Conservation (phyloP, 192 early-diverging fungal genomes). For the Paraglomus brasilianum region DNA sequence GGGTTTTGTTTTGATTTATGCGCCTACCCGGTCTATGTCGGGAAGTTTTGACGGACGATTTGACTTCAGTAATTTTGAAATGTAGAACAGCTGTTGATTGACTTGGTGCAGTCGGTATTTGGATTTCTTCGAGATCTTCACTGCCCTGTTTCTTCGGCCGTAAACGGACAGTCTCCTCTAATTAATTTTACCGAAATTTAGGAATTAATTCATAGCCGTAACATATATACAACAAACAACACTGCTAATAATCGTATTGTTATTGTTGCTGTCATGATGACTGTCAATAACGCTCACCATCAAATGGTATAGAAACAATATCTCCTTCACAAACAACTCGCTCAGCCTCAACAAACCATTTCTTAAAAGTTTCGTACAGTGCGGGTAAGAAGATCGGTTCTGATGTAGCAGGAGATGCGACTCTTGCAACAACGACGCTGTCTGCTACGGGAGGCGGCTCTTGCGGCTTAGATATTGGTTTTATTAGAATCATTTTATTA, state of each 20-base stretch:
- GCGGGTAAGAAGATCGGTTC: slow-evolving; percentile 60
- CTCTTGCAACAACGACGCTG: slow-evolving; percentile 61
- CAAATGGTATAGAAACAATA: slow-evolving; percentile 60
- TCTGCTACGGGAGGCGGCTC: slow-evolving; percentile 51
- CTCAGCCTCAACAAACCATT: slow-evolving; percentile 62
- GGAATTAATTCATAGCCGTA: slow-evolving; percentile 7
- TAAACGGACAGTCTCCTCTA: slow-evolving; percentile 50
- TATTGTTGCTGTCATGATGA: slow-evolving; percentile 19
- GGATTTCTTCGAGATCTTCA: slow-evolving; percentile 38
- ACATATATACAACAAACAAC: neutral
- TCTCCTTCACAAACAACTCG: slow-evolving; percentile 70
- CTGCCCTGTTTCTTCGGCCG: slow-evolving; percentile 42
- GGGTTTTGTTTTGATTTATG: slow-evolving; percentile 55
- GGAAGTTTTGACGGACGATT: slow-evolving; percentile 29
- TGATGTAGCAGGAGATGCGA: slow-evolving; percentile 60
- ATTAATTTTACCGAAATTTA: neutral
- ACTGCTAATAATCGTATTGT: slow-evolving; percentile 1
- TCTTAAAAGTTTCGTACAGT: slow-evolving; percentile 56
- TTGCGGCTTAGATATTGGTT: slow-evolving; percentile 1
- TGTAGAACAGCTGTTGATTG: slow-evolving; percentile 42
- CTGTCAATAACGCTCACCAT: slow-evolving; percentile 46
- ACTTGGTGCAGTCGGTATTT: slow-evolving; percentile 22
- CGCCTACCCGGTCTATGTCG: neutral
- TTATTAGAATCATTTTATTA: slow-evolving; percentile 36
- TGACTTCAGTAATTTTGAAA: slow-evolving; percentile 54